These are phyloP conservation scores for Pulicaria dysenterica DNA, from an alignment of 129 eudicot genomes.

Conservation along the genomic window DNA sequence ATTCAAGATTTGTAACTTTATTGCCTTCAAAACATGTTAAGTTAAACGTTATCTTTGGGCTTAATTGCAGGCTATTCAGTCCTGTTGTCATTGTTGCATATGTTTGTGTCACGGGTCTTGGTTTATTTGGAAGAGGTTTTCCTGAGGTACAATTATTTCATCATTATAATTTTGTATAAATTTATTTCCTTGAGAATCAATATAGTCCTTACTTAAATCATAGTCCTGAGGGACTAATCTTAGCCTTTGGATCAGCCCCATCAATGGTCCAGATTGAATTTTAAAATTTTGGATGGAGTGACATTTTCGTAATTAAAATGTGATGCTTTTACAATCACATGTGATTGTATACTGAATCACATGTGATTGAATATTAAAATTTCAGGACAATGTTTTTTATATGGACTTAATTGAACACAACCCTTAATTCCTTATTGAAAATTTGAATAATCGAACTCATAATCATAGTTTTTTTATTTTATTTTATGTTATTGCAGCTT, in stretches of 20 bases:
- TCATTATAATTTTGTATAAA: constrained; percentile 1
- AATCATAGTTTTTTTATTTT: not conserved
- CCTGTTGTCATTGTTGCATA: constrained; percentile 79
- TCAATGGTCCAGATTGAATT: no score
- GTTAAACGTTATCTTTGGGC: not conserved
- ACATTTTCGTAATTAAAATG: no score
- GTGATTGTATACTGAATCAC: no score
- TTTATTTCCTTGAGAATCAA: no score
- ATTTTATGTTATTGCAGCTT: constrained; percentile 49
- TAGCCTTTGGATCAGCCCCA: no score
- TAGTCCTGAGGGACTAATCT: no score
- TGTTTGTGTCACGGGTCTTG: constrained; percentile 78
- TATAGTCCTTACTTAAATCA: no score
- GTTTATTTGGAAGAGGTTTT: constrained; percentile 79
- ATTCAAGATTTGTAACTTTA: not conserved
- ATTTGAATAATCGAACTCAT: constrained; percentile 13
- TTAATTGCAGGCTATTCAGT: constrained; percentile 66
- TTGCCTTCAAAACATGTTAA: not conserved
- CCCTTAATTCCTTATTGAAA: not conserved
- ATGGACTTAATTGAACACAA: no score
- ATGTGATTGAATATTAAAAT: no score
- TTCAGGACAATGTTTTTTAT: no score
- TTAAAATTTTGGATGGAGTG: no score
- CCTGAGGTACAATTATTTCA: constrained; percentile 58
- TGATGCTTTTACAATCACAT: no score